Evolutionary conservation across 768 basidiomycete genomes (phyloP).

Genomic region (Boletus rubropictus): DNA sequence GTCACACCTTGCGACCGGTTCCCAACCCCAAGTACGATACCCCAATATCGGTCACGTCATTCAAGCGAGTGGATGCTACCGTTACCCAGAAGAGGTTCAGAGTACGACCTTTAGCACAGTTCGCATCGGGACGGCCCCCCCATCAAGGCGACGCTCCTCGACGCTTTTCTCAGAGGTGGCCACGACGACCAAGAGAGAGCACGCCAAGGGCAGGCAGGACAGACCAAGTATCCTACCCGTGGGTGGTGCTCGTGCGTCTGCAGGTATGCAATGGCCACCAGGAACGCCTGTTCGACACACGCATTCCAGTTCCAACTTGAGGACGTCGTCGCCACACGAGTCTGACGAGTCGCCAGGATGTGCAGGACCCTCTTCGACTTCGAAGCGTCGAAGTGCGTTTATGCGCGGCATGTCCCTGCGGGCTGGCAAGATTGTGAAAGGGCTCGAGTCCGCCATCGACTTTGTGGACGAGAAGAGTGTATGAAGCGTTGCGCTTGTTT

Average conservation of each 20-base stretch:
- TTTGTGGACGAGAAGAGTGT: slow-evolving; percentile 32
- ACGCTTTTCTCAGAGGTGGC: slow-evolving; percentile 16
- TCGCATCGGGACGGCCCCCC: slow-evolving; percentile 14
- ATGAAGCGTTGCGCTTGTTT: not conserved
- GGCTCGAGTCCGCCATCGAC: slow-evolving; percentile 37
- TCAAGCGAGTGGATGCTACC: not conserved
- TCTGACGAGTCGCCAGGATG: slow-evolving; percentile 9
- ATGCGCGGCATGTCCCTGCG: slow-evolving; percentile 32
- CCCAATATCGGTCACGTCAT: slow-evolving; percentile 23
- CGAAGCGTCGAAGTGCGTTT: slow-evolving; percentile 27
- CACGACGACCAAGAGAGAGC: not conserved
- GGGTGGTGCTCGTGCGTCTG: not conserved
- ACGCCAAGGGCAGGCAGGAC: slow-evolving; percentile 6
- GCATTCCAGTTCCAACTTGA: slow-evolving; percentile 25
- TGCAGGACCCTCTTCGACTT: slow-evolving; percentile 9
- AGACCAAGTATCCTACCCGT: not conserved
- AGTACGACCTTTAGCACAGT: slow-evolving; percentile 22
- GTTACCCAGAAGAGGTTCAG: slow-evolving; percentile 5
- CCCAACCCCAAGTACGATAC: slow-evolving; percentile 5
- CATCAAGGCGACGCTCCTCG: slow-evolving; percentile 22
- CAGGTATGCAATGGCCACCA: not conserved
- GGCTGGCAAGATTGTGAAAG: slow-evolving; percentile 33
- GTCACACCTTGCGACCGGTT: slow-evolving; percentile 1
- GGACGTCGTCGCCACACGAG: slow-evolving; percentile 7
- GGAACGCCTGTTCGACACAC: slow-evolving; percentile 16